These are phyloP conservation scores for Hyphodiscus hymeniophilus DNA, from an alignment of 495 filamentous ascomycete species.

Conservation along the genomic window DNA sequence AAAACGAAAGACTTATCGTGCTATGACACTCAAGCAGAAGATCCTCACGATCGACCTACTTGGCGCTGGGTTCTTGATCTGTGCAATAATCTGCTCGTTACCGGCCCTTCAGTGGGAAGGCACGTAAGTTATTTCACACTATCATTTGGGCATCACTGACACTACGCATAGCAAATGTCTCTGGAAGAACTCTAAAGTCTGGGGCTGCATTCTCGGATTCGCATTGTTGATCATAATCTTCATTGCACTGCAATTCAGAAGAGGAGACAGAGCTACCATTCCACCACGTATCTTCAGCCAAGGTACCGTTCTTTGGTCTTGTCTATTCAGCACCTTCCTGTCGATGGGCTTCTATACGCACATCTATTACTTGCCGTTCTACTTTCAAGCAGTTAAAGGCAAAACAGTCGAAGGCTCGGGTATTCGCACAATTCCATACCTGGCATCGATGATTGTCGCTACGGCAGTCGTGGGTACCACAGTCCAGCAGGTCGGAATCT, in stretches of 20 bases:
- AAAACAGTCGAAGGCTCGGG: slow-evolving; percentile 39
- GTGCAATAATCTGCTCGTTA: slow-evolving; percentile 38
- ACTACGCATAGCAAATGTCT: slow-evolving; percentile 21
- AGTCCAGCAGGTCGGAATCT: slow-evolving; percentile 23
- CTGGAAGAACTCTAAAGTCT: slow-evolving; percentile 31
- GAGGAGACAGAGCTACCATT: slow-evolving; percentile 30
- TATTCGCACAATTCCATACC: slow-evolving; percentile 42
- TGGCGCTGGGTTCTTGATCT: slow-evolving; percentile 27
- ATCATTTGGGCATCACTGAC: no score
- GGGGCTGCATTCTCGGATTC: slow-evolving; percentile 29
- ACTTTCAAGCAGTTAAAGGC: slow-evolving; percentile 47
- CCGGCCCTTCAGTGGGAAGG: slow-evolving; percentile 48
- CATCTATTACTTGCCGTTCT: slow-evolving; percentile 56
- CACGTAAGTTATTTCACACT: slow-evolving; percentile 7
- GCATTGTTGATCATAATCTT: slow-evolving; percentile 40
- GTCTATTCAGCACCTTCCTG: slow-evolving; percentile 28
- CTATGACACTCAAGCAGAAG: slow-evolving; percentile 33
- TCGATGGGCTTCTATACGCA: slow-evolving; percentile 39
- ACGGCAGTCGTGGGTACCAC: slow-evolving; percentile 25
- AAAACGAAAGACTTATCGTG: slow-evolving; percentile 28
- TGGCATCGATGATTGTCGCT: slow-evolving; percentile 31
- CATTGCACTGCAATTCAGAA: slow-evolving; percentile 39
- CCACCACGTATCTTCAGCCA: slow-evolving; percentile 19
- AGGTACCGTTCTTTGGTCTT: slow-evolving; percentile 13
- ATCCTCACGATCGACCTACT: slow-evolving; percentile 19